These are phyloP conservation scores for Ganoderma meredithae DNA, from an alignment of 1,284 basidiomycete species.

Conservation along the genomic window DNA sequence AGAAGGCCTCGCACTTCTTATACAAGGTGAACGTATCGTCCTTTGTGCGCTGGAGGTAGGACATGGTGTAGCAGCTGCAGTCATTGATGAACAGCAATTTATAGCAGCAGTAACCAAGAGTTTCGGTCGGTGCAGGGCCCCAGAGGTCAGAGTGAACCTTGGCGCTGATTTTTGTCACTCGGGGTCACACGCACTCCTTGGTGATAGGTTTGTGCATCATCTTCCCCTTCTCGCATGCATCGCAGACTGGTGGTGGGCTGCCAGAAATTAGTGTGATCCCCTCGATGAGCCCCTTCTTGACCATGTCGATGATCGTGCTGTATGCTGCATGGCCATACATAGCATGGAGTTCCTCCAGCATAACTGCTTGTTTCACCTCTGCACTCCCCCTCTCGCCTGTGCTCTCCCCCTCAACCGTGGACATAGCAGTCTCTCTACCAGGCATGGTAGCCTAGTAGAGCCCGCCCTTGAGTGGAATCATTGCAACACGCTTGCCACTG, in stretches of 20 bases:
- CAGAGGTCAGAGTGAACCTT: conserved; percentile 36
- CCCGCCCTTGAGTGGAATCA: conserved; percentile 1
- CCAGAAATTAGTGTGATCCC: conserved; percentile 13
- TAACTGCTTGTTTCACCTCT: neutral
- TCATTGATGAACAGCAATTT: conserved; percentile 37
- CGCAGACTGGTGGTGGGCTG: conserved; percentile 17
- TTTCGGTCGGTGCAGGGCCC: conserved; percentile 28
- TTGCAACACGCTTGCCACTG: no score
- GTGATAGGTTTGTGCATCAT: conserved; percentile 30
- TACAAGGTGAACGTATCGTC: conserved; percentile 32
- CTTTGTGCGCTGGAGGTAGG: conserved; percentile 31
- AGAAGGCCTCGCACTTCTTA: conserved; percentile 28
- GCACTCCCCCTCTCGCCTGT: no score
- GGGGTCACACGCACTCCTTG: conserved; percentile 21
- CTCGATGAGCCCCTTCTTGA: conserved; percentile 15
- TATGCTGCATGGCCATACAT: conserved; percentile 15
- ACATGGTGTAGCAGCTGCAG: conserved; percentile 10
- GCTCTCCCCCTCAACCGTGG: neutral
- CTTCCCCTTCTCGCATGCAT: conserved; percentile 35
- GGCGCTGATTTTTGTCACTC: conserved; percentile 28
- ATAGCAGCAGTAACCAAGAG: conserved; percentile 21
- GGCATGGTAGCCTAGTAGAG: conserved; percentile 1
- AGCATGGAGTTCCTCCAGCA: conserved; percentile 14
- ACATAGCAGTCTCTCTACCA: neutral
- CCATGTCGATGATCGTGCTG: conserved; percentile 3